Percentiles rank a stretch among this genome's conserved stretches.
phyloP scores from a whole-genome alignment of 106 monocot species.

The Amphibolis antarctica region DNA sequence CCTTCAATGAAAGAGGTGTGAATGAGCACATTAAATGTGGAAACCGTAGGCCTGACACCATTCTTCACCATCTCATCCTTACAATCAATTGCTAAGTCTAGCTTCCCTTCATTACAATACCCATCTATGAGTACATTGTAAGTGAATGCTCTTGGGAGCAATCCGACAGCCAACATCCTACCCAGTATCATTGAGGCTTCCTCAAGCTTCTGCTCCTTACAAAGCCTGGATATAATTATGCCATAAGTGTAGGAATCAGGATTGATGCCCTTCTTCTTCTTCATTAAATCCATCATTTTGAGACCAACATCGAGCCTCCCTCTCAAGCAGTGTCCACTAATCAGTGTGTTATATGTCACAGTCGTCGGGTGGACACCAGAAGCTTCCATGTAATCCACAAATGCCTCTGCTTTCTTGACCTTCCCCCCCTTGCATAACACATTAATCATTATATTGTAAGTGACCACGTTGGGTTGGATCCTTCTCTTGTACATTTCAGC shows the following conservation, averaged over 20 bases:
- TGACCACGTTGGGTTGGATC: constrained; percentile 41
- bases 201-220: constrained; percentile 47
- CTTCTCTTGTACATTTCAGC: constrained; percentile 71
- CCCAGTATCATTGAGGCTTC: constrained; percentile 46
- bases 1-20: constrained; percentile 71
- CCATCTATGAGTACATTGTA: constrained; percentile 65
- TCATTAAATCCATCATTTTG: constrained; percentile 40
- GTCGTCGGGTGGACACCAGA: constrained; percentile 40
- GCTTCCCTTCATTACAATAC: constrained; percentile 40
- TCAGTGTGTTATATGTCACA: constrained; percentile 68
- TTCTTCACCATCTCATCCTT: constrained; percentile 48
- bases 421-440: constrained; percentile 70
- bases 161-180: constrained; percentile 34
- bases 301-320: constrained; percentile 38
- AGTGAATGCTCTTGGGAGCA: constrained; percentile 22
- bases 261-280: constrained; percentile 30
- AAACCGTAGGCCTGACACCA: constrained; percentile 32
- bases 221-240: constrained; percentile 37
- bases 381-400: constrained; percentile 53
- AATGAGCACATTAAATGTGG: constrained; percentile 51
- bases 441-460: constrained; percentile 88
- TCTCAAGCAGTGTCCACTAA: constrained; percentile 40
- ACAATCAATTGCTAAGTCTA: constrained; percentile 41
- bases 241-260: constrained; percentile 67
- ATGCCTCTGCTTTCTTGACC: constrained; percentile 48